Base-by-base conservation (phyloP, 805 yeast species). In the Kazachstania bromeliacearum region DNA sequence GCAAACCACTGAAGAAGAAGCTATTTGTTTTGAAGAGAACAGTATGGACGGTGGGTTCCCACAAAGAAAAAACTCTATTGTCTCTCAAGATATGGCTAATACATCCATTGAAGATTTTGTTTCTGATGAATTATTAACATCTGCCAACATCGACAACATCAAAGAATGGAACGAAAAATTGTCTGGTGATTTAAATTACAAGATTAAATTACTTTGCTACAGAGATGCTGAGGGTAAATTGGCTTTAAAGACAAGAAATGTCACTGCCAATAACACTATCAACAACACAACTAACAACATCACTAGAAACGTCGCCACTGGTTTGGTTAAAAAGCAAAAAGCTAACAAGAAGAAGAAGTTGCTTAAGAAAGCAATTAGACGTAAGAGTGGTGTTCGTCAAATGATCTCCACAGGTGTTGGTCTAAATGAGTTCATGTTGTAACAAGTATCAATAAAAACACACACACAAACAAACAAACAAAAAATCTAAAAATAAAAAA, bases 391-490 rank as follows among this genome's bases (percentile, higher is more conserved):
- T 31, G 48, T 53, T 27, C 44, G 55, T 42, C 51, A 54, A 41
- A 57, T 56, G 60, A 52, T 56, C 12, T 54, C 59, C 23, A 55
- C 58, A 18, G 51, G 51, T 44, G 48, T 53, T 24, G 57, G 57
- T 28, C 49, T 57, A 19, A 53, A 55, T 24, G 62, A 57, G 37
- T 53, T 57, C 45, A 57, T 57, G 60, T 43, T 57, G 35, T 53
- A 45, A 13, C 7, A 5, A 13, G 12, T 22, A 22, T 8, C 8
- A 22, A 8, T 22, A 22, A 22, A 22, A 22, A 12, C 8, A 22
- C 25, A 8, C 25, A 22, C 12, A 22, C 12, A 8, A 8, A 8
- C 25, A 12, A 22, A 8, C 8, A 22, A 12, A 22, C 8, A 22
- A 22, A 12, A 8, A 22, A 22, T 8, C 8, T 8, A 22, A 22